phyloP scores from a whole-genome alignment of 176 grass and related monocot genomes.

The Carex littledalei region DNA sequence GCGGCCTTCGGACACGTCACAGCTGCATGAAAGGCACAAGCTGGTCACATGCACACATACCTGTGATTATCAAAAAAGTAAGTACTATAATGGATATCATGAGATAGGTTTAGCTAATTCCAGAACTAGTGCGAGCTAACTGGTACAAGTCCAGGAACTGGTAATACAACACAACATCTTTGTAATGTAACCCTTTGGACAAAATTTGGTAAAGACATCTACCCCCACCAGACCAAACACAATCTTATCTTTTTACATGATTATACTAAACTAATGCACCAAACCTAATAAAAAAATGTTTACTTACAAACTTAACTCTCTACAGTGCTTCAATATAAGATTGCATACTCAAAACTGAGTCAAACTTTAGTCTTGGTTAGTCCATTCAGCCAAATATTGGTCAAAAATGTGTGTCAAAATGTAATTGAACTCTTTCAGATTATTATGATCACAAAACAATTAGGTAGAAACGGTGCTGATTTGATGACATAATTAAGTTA shows the following conservation, averaged over 20 bases:
- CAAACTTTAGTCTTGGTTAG: neutral
- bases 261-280: neutral
- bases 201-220: neutral
- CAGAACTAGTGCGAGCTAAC: neutral
- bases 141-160: neutral
- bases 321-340: neutral
- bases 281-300: neutral
- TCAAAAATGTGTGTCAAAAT: neutral
- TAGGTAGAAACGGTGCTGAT: neutral
- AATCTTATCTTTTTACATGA: neutral
- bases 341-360: neutral
- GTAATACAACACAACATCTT: neutral
- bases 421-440: neutral
- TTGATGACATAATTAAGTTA: neutral
- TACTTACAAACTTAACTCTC: neutral
- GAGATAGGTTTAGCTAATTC: neutral
- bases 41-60: constrained; percentile 48
- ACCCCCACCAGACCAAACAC: neutral
- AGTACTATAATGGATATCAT: neutral
- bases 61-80: neutral
- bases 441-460: neutral
- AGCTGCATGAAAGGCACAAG: constrained; percentile 60
- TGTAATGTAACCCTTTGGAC: neutral
- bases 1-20: constrained; percentile 35
- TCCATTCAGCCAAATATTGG: neutral